A percentile compares a stretch with the other conserved stretches of the same genome.
Evolutionary conservation across 176 grass and related monocot species (phyloP).

Genomic region (Cymbopogon citratus): DNA sequence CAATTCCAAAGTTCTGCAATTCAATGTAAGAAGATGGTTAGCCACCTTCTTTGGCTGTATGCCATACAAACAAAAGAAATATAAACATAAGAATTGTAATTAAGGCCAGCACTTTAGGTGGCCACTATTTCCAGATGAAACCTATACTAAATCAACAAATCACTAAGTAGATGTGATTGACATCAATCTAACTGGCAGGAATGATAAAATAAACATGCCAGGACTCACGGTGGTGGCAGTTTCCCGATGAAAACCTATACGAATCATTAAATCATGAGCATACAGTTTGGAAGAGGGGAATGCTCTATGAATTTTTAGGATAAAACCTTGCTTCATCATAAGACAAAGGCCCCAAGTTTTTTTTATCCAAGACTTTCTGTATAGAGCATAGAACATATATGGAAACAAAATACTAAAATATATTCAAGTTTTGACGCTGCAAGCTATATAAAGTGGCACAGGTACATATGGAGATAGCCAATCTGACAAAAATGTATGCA

Average conservation of each 20-base stretch:
- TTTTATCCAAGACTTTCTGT: background rate
- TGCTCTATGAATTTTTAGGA: background rate
- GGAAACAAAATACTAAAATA: background rate
- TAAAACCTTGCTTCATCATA: background rate
- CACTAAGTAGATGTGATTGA: background rate
- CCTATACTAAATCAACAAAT: background rate
- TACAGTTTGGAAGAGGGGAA: background rate
- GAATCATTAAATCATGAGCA: background rate
- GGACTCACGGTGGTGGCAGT: background rate
- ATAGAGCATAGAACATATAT: background rate
- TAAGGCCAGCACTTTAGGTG: background rate
- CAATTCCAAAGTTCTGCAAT: constrained; percentile 78
- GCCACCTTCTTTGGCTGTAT: background rate
- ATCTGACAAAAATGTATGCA: background rate
- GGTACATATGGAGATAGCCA: background rate
- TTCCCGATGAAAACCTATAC: background rate
- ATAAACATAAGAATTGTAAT: background rate
- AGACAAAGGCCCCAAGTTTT: background rate
- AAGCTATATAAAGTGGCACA: background rate
- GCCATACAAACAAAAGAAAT: background rate
- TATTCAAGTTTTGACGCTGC: background rate
- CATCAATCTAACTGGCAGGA: background rate
- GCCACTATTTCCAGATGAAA: background rate
- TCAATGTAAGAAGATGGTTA: constrained; percentile 7
- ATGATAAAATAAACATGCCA: background rate